A percentile compares a stretch with the other conserved stretches of the same genome.
Conservation (phyloP, 208 protist species). For the Sergeia podlipaevii region DNA sequence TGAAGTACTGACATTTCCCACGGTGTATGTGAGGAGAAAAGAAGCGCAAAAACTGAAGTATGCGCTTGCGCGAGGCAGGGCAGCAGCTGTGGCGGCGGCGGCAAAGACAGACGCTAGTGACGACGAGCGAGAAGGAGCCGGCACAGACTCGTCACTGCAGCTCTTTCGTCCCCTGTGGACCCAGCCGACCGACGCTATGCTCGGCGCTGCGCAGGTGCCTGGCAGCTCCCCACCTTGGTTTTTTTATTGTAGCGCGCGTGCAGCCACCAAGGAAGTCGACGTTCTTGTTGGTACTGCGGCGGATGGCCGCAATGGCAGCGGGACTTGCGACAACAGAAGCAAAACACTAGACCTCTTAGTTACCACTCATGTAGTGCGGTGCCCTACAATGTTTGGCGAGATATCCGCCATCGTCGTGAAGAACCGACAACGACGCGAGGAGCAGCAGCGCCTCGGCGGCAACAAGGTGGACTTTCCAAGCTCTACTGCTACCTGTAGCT, state of each 20-base stretch:
- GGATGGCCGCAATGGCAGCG: too few relatives aligned
- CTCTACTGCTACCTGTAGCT: too few relatives aligned
- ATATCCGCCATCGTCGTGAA: too few relatives aligned
- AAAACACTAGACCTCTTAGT: too few relatives aligned
- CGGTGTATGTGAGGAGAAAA: background rate
- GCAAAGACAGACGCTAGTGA: background rate
- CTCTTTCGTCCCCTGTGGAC: conserved; percentile 29
- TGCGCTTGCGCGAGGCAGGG: background rate
- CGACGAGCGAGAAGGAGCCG: background rate
- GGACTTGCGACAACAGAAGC: too few relatives aligned
- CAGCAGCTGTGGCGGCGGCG: background rate
- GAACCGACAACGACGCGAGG: too few relatives aligned
- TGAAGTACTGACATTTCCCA: conserved; percentile 9
- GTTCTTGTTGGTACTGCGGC: too few relatives aligned
- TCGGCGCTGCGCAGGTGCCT: conserved; percentile 26
- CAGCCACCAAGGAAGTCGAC: too few relatives aligned
- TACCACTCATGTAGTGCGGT: too few relatives aligned
- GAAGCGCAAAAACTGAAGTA: background rate
- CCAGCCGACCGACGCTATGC: conserved; percentile 36
- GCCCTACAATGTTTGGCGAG: too few relatives aligned
- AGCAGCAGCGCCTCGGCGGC: too few relatives aligned
- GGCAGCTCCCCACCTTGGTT: conserved; percentile 36
- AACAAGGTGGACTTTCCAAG: too few relatives aligned
- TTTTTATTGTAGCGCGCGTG: conserved; percentile 12
- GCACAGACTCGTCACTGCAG: background rate